Conservation (phyloP, 306 rosid species). For the Ceratonia siliqua region DNA sequence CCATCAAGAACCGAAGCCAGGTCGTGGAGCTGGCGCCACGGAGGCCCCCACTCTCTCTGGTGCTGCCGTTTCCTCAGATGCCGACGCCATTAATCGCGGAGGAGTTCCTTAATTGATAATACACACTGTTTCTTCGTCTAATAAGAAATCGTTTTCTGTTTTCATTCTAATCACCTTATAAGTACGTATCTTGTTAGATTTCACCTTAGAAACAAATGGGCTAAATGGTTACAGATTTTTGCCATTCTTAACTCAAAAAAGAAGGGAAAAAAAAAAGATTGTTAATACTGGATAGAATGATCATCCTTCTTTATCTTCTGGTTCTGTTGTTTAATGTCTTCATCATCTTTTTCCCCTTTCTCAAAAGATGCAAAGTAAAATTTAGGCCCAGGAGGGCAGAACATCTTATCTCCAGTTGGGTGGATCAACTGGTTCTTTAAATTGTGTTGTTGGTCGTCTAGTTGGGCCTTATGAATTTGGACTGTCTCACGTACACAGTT, state of each 20-base stretch:
- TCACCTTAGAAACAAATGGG: too few relatives aligned
- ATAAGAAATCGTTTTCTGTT: neutral
- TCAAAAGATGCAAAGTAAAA: neutral
- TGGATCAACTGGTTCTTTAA: neutral
- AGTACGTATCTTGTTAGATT: neutral
- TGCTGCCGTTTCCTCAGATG: conserved; percentile 30
- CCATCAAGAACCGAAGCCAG: conserved; percentile 54
- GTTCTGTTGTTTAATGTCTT: too few relatives aligned
- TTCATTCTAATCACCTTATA: neutral
- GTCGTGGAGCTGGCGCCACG: conserved; percentile 69
- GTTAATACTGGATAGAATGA: too few relatives aligned
- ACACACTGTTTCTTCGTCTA: neutral
- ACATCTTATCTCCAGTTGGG: neutral
- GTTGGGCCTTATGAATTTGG: neutral
- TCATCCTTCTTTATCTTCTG: too few relatives aligned
- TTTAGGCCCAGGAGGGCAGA: neutral
- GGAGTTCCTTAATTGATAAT: conserved; percentile 34
- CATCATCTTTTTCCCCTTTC: neutral
- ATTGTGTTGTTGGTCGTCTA: neutral
- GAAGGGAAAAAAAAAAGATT: too few relatives aligned
- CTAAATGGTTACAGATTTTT: too few relatives aligned
- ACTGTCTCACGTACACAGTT: neutral
- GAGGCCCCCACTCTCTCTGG: conserved; percentile 80
- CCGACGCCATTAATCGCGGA: conserved; percentile 35
- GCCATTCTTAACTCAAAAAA: too few relatives aligned